Base-by-base conservation (phyloP, 495 filamentous ascomycete genomes). In the Xylaria intraflava region DNA sequence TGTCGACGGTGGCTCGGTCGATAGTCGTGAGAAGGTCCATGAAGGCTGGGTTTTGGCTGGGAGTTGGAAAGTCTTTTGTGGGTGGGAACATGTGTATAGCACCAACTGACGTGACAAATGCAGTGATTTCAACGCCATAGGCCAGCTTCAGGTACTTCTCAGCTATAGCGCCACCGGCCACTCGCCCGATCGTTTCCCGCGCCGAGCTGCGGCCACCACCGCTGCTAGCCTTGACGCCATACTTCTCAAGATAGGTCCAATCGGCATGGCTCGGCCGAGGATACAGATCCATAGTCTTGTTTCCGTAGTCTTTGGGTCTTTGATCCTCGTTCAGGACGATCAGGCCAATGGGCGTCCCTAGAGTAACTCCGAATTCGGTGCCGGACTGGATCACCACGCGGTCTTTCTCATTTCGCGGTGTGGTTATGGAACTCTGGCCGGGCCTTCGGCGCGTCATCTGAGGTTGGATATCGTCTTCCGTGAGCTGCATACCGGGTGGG, bases 191-290 rank as follows among this genome's bases (percentile, higher is more conserved):
- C 9, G 93, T 98, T 79, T 98, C 93, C 49, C 93, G 79, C 16
- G 93, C 93, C 66, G 85, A 90, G 69, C 88, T 93, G 56, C 94
- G 81, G 23, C 93, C 94, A 57, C 93, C 93, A 53, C 93, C 93
- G 56, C 86, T 90, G 69, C 83, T 88, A 6, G 94, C 90, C 76
- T 95, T 93, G 49, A 97, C 86, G 10, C 93, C 93, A 61, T 98
- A 98, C 71, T 98, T 98, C 74, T 92, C 86, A 42, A 95, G 80
- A 69, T 97, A 97, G 57, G 93, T 98, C 78, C 85, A 96, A 66
- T 98, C 93, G 47, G 93, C 93, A 70, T 98, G 93, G 67, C 84
- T 89, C 9, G 93, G 93, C 30, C 93, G 79, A 10, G 93, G 93
- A 78, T 86, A 96, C 38, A 81, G 68, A 68, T 96, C 89, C 84